These are phyloP conservation scores for Pestalotiopsis fici DNA, from an alignment of 2,329 filamentous ascomycete genomes.

Conservation along the genomic window DNA sequence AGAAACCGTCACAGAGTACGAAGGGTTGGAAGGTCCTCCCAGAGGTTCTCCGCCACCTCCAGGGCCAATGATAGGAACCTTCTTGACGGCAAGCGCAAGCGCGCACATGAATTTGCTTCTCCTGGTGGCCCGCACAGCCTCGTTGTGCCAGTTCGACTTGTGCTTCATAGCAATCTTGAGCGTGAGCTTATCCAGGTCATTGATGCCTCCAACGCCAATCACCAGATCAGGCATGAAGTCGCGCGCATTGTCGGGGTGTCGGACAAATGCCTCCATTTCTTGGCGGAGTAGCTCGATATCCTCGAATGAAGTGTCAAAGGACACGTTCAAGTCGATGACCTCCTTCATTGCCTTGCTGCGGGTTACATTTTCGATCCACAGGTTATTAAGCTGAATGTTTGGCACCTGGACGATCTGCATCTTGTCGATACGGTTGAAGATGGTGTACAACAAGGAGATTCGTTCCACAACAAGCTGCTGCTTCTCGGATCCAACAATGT, in stretches of 20 bases:
- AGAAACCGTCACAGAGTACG: constrained; percentile 76
- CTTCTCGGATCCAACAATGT: constrained; percentile 61
- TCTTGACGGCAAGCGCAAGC: constrained; percentile 79
- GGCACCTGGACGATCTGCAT: constrained; percentile 82
- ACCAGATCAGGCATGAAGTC: constrained; percentile 88
- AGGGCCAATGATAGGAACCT: constrained; percentile 81
- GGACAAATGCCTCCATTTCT: constrained; percentile 86
- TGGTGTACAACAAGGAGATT: constrained; percentile 90
- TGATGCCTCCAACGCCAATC: constrained; percentile 76
- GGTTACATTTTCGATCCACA: constrained; percentile 95
- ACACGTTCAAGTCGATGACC: constrained; percentile 75
- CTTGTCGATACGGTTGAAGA: constrained; percentile 82
- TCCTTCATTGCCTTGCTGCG: constrained; percentile 93
- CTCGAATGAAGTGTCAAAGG: constrained; percentile 85
- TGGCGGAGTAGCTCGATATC: constrained; percentile 82
- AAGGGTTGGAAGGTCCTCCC: constrained; percentile 72
- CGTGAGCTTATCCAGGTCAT: constrained; percentile 84
- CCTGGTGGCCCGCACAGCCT: constrained; percentile 75
- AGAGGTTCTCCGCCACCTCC: constrained; percentile 68
- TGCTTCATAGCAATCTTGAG: constrained; percentile 84
- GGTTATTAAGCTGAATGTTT: constrained; percentile 86
- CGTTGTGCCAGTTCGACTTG: constrained; percentile 92
- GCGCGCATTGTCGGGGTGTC: constrained; percentile 78
- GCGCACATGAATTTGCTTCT: constrained; percentile 98
- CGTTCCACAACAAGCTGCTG: constrained; percentile 82